Percentiles rank a stretch among this genome's conserved stretches.
phyloP scores from a whole-genome alignment of 768 basidiomycete genomes.

The Gymnopilus dilepis region DNA sequence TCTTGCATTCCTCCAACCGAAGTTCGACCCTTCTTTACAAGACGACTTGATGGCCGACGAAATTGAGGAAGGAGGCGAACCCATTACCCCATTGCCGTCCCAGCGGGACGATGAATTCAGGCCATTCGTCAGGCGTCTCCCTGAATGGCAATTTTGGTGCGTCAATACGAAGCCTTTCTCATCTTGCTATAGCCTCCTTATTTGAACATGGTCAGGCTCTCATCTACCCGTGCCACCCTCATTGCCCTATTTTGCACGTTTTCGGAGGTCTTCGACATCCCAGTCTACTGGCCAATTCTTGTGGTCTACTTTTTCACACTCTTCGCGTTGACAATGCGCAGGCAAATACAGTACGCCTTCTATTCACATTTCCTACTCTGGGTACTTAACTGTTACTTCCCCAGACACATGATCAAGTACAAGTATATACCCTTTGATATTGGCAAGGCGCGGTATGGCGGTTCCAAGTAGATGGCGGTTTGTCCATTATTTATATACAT shows the following conservation, averaged over 20 bases:
- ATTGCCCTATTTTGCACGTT: conserved; percentile 82
- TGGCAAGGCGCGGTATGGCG: conserved; percentile 89
- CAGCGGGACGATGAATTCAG: conserved; percentile 92
- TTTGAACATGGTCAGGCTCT: conserved; percentile 67
- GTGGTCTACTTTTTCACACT: conserved; percentile 96
- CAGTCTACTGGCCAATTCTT: conserved; percentile 99
- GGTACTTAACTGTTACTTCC: conserved; percentile 8
- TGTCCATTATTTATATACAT: conserved; percentile 10
- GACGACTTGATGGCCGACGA: conserved; percentile 94
- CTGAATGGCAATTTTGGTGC: conserved; percentile 97
- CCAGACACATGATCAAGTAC: conserved; percentile 98
- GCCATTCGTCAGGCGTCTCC: conserved; percentile 93
- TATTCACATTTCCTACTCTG: conserved; percentile 1
- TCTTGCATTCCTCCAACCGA: conserved; percentile 96
- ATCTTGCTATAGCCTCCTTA: not conserved
- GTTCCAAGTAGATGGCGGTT: conserved; percentile 44
- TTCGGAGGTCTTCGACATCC: conserved; percentile 90
- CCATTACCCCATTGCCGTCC: conserved; percentile 63
- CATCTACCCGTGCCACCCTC: conserved; percentile 86
- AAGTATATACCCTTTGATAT: conserved; percentile 96
- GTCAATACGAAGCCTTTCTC: conserved; percentile 21
- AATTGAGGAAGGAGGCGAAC: conserved; percentile 89
- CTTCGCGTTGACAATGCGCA: conserved; percentile 93
- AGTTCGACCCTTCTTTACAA: conserved; percentile 95
- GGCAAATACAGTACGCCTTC: conserved; percentile 87